phyloP scores from a whole-genome alignment of 495 filamentous ascomycete genomes.

The Xylaria cubensis region DNA sequence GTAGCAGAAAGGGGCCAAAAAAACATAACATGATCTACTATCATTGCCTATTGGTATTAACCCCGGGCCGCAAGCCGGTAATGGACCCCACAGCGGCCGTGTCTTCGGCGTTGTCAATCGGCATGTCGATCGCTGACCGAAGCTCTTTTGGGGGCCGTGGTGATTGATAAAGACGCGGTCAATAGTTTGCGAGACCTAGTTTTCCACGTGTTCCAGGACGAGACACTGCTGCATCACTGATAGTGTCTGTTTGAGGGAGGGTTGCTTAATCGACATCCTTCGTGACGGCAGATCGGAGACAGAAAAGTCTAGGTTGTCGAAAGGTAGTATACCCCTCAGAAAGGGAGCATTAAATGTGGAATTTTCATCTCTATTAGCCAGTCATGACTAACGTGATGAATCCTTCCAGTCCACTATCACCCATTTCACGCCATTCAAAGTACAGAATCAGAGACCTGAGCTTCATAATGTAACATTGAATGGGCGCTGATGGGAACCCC shows the following conservation, averaged over 20 bases:
- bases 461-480: slow-evolving; percentile 16
- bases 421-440: background rate
- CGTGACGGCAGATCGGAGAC: background rate
- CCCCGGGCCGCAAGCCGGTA: background rate
- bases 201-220: slow-evolving; percentile 10
- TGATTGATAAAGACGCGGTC: background rate
- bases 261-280: background rate
- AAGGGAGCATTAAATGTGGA: slow-evolving; percentile 9
- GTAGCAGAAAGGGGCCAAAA: slow-evolving; percentile 13
- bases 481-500: slow-evolving; percentile 24
- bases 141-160: slow-evolving; percentile 13
- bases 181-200: background rate
- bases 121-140: slow-evolving; percentile 22
- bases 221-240: background rate
- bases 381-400: slow-evolving; percentile 4
- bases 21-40: background rate
- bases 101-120: slow-evolving; percentile 10
- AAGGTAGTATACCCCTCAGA: background rate
- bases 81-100: slow-evolving; percentile 24
- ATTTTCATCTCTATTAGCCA: background rate
- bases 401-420: slow-evolving; percentile 3
- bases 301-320: background rate
- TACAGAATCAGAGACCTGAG: background rate
- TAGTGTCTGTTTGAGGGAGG: background rate
- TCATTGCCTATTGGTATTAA: background rate